These are phyloP conservation scores for Oryza meridionalis DNA, from an alignment of 176 grass and related monocot genomes.

Conservation along the genomic window DNA sequence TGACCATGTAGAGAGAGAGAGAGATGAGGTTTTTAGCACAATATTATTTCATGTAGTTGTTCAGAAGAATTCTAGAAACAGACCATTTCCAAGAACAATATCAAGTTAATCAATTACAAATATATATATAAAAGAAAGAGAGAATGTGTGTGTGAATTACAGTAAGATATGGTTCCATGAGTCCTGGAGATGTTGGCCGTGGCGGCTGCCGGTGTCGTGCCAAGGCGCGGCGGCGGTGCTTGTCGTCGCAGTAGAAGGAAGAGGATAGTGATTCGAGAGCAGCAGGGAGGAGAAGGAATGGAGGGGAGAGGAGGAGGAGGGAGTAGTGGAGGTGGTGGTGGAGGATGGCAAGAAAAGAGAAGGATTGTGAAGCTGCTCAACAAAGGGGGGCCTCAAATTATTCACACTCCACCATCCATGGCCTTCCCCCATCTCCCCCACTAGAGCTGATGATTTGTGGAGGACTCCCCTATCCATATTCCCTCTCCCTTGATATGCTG, in stretches of 20 bases:
- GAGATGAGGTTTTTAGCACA: neutral
- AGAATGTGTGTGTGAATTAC: conserved; percentile 28
- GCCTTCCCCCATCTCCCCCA: conserved; percentile 61
- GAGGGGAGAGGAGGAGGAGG: conserved; percentile 26
- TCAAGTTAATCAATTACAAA: neutral
- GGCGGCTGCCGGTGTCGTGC: conserved; percentile 29
- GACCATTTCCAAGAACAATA: neutral
- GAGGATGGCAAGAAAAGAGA: conserved; percentile 11
- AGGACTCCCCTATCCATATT: conserved; percentile 69
- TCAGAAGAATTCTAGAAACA: neutral
- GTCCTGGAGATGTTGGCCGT: conserved; percentile 46
- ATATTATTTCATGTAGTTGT: conserved; percentile 16
- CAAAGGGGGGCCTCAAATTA: conserved; percentile 64
- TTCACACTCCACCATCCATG: conserved; percentile 74
- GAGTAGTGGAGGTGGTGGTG: neutral
- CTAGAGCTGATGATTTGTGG: conserved; percentile 64
- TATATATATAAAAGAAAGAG: neutral
- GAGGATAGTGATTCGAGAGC: conserved; percentile 50
- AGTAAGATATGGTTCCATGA: conserved; percentile 64
- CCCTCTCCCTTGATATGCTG: conserved; percentile 33
- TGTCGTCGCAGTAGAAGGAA: conserved; percentile 40
- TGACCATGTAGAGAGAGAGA: neutral
- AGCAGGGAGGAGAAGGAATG: conserved; percentile 64
- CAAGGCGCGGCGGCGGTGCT: conserved; percentile 12
- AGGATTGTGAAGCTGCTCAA: conserved; percentile 32